Evolutionary conservation across 2,329 filamentous ascomycete genomes (phyloP).

Genomic region (Exophiala spinifera): DNA sequence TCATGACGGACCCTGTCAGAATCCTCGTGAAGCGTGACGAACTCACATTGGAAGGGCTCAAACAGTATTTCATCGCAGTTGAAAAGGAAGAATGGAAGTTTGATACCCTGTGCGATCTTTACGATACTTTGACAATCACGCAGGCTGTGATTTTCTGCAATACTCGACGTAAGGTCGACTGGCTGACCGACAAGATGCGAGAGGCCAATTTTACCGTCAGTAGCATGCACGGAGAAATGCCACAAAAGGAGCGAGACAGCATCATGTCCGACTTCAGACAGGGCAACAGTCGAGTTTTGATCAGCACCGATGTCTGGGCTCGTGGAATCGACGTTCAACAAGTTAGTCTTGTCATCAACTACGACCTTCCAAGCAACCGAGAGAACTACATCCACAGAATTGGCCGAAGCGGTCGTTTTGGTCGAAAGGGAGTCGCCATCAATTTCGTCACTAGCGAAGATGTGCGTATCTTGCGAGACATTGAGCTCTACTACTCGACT

Average conservation of each 20-base stretch:
- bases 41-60: constrained; percentile 91
- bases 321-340: constrained; percentile 99
- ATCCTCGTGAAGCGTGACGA: constrained; percentile 99
- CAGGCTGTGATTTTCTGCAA: constrained; percentile 81
- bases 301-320: constrained; percentile 97
- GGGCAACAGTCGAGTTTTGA: constrained; percentile 91
- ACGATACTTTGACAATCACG: constrained; percentile 78
- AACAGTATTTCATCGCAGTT: constrained; percentile 98
- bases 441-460: constrained; percentile 99
- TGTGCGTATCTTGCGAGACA: constrained; percentile 93
- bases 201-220: constrained; percentile 98
- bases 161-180: constrained; percentile 97
- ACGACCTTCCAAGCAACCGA: constrained; percentile 95
- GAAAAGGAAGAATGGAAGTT: constrained; percentile 99
- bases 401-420: constrained; percentile 90
- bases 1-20: constrained; percentile 97
- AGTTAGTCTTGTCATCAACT: constrained; percentile 97
- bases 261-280: constrained; percentile 99
- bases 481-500: constrained; percentile 93
- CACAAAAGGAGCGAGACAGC: constrained; percentile 93
- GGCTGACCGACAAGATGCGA: constrained; percentile 98
- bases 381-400: constrained; percentile 99
- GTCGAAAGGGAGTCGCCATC: constrained; percentile 97
- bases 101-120: constrained; percentile 95
- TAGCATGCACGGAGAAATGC: constrained; percentile 99